A percentile compares a stretch with the other conserved stretches of the same genome.
Evolutionary conservation across 202 grass and related monocot genomes (phyloP).

Genomic region (Musa balbisiana): DNA sequence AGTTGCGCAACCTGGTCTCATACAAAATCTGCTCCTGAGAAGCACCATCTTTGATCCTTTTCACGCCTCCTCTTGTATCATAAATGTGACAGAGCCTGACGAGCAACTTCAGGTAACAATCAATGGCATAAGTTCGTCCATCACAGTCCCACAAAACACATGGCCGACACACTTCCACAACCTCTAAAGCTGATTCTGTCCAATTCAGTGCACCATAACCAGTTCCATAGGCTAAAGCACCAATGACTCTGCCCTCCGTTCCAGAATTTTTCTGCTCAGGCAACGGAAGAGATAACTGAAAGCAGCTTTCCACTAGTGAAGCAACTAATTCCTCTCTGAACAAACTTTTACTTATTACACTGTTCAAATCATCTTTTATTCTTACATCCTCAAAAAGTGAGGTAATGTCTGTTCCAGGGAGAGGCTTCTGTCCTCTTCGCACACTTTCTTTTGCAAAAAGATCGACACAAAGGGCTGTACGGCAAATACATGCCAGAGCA

Average conservation of each 20-base stretch:
- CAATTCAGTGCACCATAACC: slow-evolving; percentile 96
- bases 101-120: slow-evolving; percentile 94
- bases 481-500: slow-evolving; percentile 87
- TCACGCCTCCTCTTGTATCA: slow-evolving; percentile 89
- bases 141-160: slow-evolving; percentile 98
- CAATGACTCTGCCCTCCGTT: slow-evolving; percentile 95
- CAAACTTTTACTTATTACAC: slow-evolving; percentile 79
- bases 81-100: slow-evolving; percentile 95
- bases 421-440: slow-evolving; percentile 86
- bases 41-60: slow-evolving; percentile 85
- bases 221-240: slow-evolving; percentile 95
- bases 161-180: slow-evolving; percentile 88
- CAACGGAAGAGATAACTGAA: slow-evolving; percentile 85
- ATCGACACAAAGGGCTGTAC: slow-evolving; percentile 94
- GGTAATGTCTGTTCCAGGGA: slow-evolving; percentile 85
- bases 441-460: slow-evolving; percentile 98
- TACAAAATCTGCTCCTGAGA: slow-evolving; percentile 98
- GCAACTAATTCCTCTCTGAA: slow-evolving; percentile 96
- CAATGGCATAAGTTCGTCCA: slow-evolving; percentile 79
- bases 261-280: slow-evolving; percentile 92
- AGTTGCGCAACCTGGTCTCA: slow-evolving; percentile 88
- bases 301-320: slow-evolving; percentile 92
- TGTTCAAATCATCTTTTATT: slow-evolving; percentile 87
- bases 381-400: slow-evolving; percentile 96
- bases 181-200: slow-evolving; percentile 93